These are phyloP conservation scores for Epichloe gansuensis DNA, from an alignment of 2,329 filamentous ascomycete genomes.

Conservation along the genomic window DNA sequence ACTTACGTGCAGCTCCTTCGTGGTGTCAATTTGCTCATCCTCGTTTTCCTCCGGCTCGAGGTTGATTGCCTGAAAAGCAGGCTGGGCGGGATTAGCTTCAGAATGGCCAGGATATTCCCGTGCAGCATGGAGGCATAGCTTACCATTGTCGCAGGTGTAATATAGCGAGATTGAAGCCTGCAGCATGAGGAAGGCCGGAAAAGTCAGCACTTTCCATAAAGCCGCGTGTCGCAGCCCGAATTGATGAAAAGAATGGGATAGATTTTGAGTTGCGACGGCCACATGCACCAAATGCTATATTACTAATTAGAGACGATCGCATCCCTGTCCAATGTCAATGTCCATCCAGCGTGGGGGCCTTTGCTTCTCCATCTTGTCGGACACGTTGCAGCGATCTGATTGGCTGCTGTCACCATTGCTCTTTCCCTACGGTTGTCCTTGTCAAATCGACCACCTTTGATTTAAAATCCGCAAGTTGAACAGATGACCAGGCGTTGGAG, in stretches of 20 bases:
- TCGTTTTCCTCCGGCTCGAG: constrained; percentile 83
- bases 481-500: too few relatives aligned
- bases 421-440: too few relatives aligned
- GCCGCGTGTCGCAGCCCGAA: not conserved
- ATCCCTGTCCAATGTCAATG: not conserved
- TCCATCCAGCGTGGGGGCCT: too few relatives aligned
- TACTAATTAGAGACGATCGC: not conserved
- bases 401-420: too few relatives aligned
- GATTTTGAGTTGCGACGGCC: not conserved
- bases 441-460: too few relatives aligned
- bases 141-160: not conserved
- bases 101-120: not conserved
- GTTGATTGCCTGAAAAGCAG: constrained; percentile 77
- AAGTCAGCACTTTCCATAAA: not conserved
- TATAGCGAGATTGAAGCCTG: not conserved
- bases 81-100: constrained; percentile 23
- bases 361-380: too few relatives aligned
- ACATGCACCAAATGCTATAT: not conserved
- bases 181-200: not conserved
- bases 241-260: not conserved
- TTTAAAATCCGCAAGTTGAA: too few relatives aligned
- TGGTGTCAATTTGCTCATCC: constrained; percentile 88
- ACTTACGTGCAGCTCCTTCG: constrained; percentile 71
- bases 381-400: too few relatives aligned
- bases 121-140: not conserved